A percentile compares a stretch with the other conserved stretches of the same genome.
Evolutionary conservation across 257 asterid genomes (phyloP).

Genomic region (Solanum verrucosum): DNA sequence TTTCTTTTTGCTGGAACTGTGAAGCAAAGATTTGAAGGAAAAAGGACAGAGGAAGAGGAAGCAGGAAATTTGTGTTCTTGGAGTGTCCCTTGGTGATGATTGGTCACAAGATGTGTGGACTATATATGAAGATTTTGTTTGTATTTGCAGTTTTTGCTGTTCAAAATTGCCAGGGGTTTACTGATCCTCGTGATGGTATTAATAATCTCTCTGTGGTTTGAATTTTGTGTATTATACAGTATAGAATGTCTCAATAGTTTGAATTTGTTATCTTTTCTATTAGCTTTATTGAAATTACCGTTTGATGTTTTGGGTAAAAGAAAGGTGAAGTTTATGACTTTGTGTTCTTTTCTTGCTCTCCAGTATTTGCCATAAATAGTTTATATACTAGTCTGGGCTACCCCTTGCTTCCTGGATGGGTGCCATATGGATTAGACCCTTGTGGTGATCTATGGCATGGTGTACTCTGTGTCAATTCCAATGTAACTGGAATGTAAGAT

Average conservation of each 20-base stretch:
- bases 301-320: background rate
- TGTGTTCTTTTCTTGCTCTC: conserved; percentile 6
- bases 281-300: background rate
- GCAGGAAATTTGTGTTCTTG: conserved; percentile 6
- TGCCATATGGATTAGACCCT: conserved; percentile 78
- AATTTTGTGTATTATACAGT: background rate
- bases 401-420: conserved; percentile 72
- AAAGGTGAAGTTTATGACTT: background rate
- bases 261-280: background rate
- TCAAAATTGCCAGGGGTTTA: conserved; percentile 39
- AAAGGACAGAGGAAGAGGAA: background rate
- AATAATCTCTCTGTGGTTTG: background rate
- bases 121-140: conserved; percentile 24
- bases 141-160: conserved; percentile 26
- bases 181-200: conserved; percentile 87
- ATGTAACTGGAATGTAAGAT: conserved; percentile 68
- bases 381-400: conserved; percentile 54
- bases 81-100: conserved; percentile 23
- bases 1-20: background rate
- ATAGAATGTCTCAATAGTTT: background rate
- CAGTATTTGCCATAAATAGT: conserved; percentile 71
- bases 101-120: conserved; percentile 30
- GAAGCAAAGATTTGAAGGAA: background rate
- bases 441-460: conserved; percentile 89
- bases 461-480: conserved; percentile 68